Base-by-base conservation (phyloP, 139 green algal species). In the Eudorina sp. region DNA sequence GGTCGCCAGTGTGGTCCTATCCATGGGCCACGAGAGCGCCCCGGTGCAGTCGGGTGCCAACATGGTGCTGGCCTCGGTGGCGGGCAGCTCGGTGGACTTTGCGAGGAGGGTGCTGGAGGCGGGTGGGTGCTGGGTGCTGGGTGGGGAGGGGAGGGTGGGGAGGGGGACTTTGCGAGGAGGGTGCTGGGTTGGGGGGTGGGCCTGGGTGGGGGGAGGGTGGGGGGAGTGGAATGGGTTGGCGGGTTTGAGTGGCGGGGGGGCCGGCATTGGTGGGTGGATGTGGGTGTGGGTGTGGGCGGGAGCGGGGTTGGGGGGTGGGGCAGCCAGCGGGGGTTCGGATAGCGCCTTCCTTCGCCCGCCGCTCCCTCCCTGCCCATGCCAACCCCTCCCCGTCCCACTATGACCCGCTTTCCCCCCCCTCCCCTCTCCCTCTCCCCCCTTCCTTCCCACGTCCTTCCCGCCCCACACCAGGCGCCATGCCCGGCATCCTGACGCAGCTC, bases 21-120 rank as follows among this genome's bases (percentile, higher is more conserved):
- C 76, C 87, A 74, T 91, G 38, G 82, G 36, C n/a, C 87, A 93
- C 41, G 90, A 93, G 34, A 88, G 55, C 76, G 46, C 90, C 25
- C 83, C 90, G 40, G 90, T 93, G 53, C 90, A 91, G 66, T 74
- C 84, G 51, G 84, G 64, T 1, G 75, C 84, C 25, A 89, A 82
- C 29, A 53, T 72, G 53, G 78, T 92, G 68, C 58, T 92, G 70
- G 89, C 84, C 1, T 78, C 78, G 4, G 89, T 92, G 45, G 78
- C 88, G 45, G 53, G 77, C 29, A 88, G 70, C 51, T 74, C 82
- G 4, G 85, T 64, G 27, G 90, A 93, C 31, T 93, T 89, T 74
- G 90, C 90, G 7, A 45, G 82, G n/a, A 76, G 77, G 29, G 87
- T 93, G 41, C 83, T 93, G 34, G 76, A 81, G 66, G 83, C 90